These are phyloP conservation scores for Lachancea sp. DNA, from an alignment of 805 yeast genomes.

Conservation along the genomic window DNA sequence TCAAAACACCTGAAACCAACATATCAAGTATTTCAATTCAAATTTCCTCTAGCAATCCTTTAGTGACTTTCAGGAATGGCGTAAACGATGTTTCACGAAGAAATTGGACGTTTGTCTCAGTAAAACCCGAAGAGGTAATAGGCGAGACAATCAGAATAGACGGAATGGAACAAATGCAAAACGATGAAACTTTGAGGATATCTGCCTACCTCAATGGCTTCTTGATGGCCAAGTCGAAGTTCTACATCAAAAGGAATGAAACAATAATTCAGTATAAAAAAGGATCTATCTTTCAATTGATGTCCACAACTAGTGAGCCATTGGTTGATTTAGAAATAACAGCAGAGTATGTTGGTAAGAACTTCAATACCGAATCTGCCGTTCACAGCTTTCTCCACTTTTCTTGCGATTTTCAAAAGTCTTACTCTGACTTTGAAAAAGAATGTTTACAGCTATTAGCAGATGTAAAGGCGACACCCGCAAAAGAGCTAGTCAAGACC, in stretches of 20 bases:
- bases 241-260: slow-evolving; percentile 43
- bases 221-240: slow-evolving; percentile 51
- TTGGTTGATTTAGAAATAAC: slow-evolving; percentile 47
- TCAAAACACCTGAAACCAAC: slow-evolving; percentile 14
- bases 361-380: slow-evolving; percentile 51
- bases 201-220: slow-evolving; percentile 59
- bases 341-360: slow-evolving; percentile 63
- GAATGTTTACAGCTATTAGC: slow-evolving; percentile 44
- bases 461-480: slow-evolving; percentile 48
- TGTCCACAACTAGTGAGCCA: slow-evolving; percentile 37
- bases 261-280: slow-evolving; percentile 44
- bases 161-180: slow-evolving; percentile 45
- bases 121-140: slow-evolving; percentile 60
- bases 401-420: slow-evolving; percentile 30
- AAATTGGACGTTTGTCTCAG: slow-evolving; percentile 68
- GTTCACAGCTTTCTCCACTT: slow-evolving; percentile 30
- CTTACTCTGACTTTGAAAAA: slow-evolving; percentile 32
- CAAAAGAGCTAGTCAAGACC: slow-evolving; percentile 47
- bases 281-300: slow-evolving; percentile 39
- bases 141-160: slow-evolving; percentile 65
- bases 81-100: slow-evolving; percentile 49
- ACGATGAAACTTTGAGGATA: slow-evolving; percentile 50
- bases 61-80: slow-evolving; percentile 57
- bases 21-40: slow-evolving; percentile 22
- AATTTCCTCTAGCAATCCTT: slow-evolving; percentile 37